Evolutionary conservation across 768 basidiomycete genomes (phyloP).

Genomic region (Termitomyces heimii): DNA sequence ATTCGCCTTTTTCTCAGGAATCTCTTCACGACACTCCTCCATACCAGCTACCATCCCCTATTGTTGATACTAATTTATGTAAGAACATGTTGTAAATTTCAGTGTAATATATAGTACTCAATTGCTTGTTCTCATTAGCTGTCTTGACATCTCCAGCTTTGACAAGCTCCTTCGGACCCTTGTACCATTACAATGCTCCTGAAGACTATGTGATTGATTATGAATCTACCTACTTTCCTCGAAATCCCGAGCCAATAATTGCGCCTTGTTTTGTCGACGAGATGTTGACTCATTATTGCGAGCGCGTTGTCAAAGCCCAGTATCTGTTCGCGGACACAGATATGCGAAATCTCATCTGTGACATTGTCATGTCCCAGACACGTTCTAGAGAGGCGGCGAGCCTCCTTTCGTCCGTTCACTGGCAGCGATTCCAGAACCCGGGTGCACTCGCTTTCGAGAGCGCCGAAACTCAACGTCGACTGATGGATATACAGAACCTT

Average conservation of each 20-base stretch:
- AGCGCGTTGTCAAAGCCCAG: conserved; percentile 58
- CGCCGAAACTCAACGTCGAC: conserved; percentile 15
- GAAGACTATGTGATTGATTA: conserved; percentile 2
- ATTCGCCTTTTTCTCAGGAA: conserved; percentile 17
- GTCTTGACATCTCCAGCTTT: conserved; percentile 17
- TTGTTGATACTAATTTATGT: conserved; percentile 51
- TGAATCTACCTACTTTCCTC: neutral
- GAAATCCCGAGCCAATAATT: conserved; percentile 12
- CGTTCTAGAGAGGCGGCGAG: conserved; percentile 54
- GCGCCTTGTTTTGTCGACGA: conserved; percentile 19
- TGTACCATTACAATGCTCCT: conserved; percentile 11
- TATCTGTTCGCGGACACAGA: conserved; percentile 59
- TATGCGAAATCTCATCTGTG: conserved; percentile 41
- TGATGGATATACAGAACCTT: conserved; percentile 19
- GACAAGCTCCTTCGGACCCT: conserved; percentile 22
- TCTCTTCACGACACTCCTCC: conserved; percentile 15
- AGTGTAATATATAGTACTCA: conserved; percentile 66
- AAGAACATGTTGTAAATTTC: conserved; percentile 65
- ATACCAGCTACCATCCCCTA: conserved; percentile 13
- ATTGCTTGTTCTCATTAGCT: conserved; percentile 23
- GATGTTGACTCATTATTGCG: conserved; percentile 44
- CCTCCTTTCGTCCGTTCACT: conserved; percentile 59
- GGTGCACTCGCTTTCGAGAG: conserved; percentile 18
- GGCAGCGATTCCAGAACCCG: conserved; percentile 18
- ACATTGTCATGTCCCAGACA: conserved; percentile 38